phyloP scores from a whole-genome alignment of 1,284 basidiomycete species.

The Apiotrichum sp. region DNA sequence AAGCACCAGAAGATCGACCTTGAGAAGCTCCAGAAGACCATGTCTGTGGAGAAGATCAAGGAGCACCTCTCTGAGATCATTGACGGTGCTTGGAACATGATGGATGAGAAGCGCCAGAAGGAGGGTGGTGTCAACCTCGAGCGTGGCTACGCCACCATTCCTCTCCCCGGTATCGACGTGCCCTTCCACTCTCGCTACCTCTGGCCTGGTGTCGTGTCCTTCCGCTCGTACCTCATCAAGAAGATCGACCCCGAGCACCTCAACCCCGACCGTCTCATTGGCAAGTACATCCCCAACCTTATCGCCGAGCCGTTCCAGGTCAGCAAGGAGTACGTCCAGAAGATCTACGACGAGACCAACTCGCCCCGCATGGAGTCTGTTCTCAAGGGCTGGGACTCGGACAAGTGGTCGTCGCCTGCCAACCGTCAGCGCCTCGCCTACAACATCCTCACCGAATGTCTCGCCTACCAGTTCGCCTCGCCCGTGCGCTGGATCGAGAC shows the following conservation, averaged over 20 bases:
- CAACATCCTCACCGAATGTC: slow-evolving; percentile 88
- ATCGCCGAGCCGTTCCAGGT: slow-evolving; percentile 92
- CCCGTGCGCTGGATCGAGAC: slow-evolving; percentile 99
- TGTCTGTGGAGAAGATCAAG: slow-evolving; percentile 46
- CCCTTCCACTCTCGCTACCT: slow-evolving; percentile 97
- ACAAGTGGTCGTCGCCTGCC: slow-evolving; percentile 73
- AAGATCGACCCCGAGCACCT: slow-evolving; percentile 88
- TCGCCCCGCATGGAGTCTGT: slow-evolving; percentile 90
- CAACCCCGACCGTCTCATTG: slow-evolving; percentile 85
- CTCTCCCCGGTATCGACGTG: slow-evolving; percentile 94
- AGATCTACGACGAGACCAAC: slow-evolving; percentile 90
- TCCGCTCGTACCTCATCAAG: slow-evolving; percentile 78
- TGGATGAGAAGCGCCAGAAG: slow-evolving; percentile 67
- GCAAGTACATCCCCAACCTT: slow-evolving; percentile 95
- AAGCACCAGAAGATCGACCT: slow-evolving; percentile 97
- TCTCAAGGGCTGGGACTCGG: slow-evolving; percentile 86
- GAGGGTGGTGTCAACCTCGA: slow-evolving; percentile 85
- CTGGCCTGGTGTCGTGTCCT: slow-evolving; percentile 91
- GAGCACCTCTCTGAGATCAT: slow-evolving; percentile 79
- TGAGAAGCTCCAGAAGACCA: slow-evolving; percentile 61
- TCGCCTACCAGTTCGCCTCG: slow-evolving; percentile 87
- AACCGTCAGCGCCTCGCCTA: slow-evolving; percentile 90
- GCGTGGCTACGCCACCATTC: slow-evolving; percentile 92
- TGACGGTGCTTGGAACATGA: slow-evolving; percentile 69
- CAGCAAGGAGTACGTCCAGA: slow-evolving; percentile 80